A percentile compares a stretch with the other conserved stretches of the same genome.
Conservation (phyloP, 1,139 yeast species). For the Spathaspora sp. region DNA sequence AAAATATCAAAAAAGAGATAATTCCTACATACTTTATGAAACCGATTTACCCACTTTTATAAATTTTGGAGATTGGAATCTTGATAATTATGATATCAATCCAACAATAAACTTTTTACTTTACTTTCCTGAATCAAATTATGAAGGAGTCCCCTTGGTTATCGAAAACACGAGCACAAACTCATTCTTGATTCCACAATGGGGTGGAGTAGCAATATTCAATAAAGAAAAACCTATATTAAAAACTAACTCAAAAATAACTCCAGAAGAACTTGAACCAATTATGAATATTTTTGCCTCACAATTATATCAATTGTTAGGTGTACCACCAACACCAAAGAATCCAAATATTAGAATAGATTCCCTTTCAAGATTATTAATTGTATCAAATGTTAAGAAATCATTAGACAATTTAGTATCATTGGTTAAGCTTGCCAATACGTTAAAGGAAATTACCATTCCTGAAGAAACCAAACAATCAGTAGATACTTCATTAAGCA, state of each 20-base stretch:
- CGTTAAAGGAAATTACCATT: constrained; percentile 76
- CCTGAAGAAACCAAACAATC: constrained; percentile 61
- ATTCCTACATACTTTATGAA: constrained; percentile 31
- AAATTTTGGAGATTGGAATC: constrained; percentile 77
- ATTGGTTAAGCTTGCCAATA: constrained; percentile 62
- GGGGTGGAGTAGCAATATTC: constrained; percentile 72
- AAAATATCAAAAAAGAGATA: constrained; percentile 28
- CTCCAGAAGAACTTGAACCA: constrained; percentile 51
- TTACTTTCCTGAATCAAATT: constrained; percentile 54
- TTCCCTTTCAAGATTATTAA: constrained; percentile 57
- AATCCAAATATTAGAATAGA: constrained; percentile 59
- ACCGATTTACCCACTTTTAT: constrained; percentile 66
- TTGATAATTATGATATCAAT: constrained; percentile 52
- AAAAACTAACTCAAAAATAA: constrained; percentile 26
- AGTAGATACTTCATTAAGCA: constrained; percentile 33
- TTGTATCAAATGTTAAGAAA: constrained; percentile 51
- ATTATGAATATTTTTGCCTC: constrained; percentile 69
- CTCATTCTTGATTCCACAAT: constrained; percentile 82
- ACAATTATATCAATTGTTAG: constrained; percentile 72
- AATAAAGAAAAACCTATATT: constrained; percentile 30
- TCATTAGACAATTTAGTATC: constrained; percentile 65
- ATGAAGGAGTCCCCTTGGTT: constrained; percentile 41
- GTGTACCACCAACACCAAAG: constrained; percentile 46
- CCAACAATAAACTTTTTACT: constrained; percentile 72
- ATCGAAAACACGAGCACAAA: constrained; percentile 53